These are phyloP conservation scores for Schizothecium vesticola DNA, from an alignment of 495 filamentous ascomycete genomes.

Conservation along the genomic window DNA sequence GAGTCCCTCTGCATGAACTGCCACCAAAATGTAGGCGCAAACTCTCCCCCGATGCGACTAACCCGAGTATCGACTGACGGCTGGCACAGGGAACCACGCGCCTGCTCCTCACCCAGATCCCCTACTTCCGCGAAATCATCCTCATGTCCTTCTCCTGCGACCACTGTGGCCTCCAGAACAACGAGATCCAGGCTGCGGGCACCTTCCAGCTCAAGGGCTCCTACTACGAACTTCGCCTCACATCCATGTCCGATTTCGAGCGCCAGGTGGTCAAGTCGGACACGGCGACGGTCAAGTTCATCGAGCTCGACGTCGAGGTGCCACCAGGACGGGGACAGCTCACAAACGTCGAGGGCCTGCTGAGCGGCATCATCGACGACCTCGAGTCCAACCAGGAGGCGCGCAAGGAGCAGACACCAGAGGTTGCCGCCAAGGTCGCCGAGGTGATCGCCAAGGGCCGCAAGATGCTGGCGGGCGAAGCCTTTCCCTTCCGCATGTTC, in stretches of 20 bases:
- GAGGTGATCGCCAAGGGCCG: conserved; percentile 63
- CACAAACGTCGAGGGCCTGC: conserved; percentile 85
- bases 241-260: conserved; percentile 63
- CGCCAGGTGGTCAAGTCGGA: conserved; percentile 91
- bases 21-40: conserved; percentile 66
- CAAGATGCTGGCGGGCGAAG: conserved; percentile 65
- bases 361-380: conserved; percentile 68
- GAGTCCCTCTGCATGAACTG: conserved; percentile 46
- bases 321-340: conserved; percentile 83
- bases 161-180: conserved; percentile 82
- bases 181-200: conserved; percentile 84
- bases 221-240: conserved; percentile 70
- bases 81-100: conserved; percentile 67
- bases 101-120: conserved; percentile 82
- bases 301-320: conserved; percentile 85
- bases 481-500: conserved; percentile 80
- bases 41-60: background rate
- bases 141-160: conserved; percentile 93
- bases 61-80: conserved; percentile 6
- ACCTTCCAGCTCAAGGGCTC: conserved; percentile 83
- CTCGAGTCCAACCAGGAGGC: conserved; percentile 68
- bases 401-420: conserved; percentile 66
- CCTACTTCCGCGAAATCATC: conserved; percentile 94
- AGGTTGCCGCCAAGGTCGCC: conserved; percentile 69
- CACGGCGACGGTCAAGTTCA: conserved; percentile 69